Base-by-base conservation (phyloP, 345 rosid species). In the Pistacia vera region DNA sequence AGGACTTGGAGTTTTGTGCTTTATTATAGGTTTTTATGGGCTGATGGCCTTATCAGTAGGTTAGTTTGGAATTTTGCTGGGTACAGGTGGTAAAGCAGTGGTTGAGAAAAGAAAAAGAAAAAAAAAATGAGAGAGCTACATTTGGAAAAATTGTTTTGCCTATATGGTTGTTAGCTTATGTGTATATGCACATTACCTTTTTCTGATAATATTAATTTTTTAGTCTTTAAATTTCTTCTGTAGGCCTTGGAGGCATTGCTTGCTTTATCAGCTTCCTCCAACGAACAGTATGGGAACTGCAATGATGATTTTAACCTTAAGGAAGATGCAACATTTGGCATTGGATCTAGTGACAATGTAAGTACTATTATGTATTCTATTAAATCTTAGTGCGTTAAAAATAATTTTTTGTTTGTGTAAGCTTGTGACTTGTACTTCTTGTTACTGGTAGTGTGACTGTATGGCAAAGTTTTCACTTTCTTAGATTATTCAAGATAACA, bases 161-260 rank as follows among this genome's bases (percentile, higher is more conserved):
- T 49, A 41, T 80, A 2, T 33, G 55, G 36, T 41, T 56, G 11
- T 63, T 51, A 75, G 56, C 18, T 70, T 28, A 6, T 76, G 35
- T 61, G 61, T 28, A 12, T 51, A 17, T 80, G 38, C 16, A 5
- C 57, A 5, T 22, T 10, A 0, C 46, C 33, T 59, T 36, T 44
- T 41, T 0, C 36, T 25, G 22, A 36, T 11, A 18, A 30, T 16
- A 55, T 11, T 35, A 59, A 35, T 35, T n/a, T 10, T 25, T 56
- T 14, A 48, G 22, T 25, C 54, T 58, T 56, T 38, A 33, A 49
- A 38, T 73, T 38, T 48, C 11, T 63, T 59, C 81, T 82, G 48
- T 88, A 95, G 98, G 97, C 99, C 20, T 79, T 92, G 88, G 87
- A 90, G 78, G 79, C 75, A 28, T 85, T 95, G 83, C 91, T 93